Base-by-base conservation (phyloP, 2,329 filamentous ascomycete genomes). In the Fusarium mexicanum region DNA sequence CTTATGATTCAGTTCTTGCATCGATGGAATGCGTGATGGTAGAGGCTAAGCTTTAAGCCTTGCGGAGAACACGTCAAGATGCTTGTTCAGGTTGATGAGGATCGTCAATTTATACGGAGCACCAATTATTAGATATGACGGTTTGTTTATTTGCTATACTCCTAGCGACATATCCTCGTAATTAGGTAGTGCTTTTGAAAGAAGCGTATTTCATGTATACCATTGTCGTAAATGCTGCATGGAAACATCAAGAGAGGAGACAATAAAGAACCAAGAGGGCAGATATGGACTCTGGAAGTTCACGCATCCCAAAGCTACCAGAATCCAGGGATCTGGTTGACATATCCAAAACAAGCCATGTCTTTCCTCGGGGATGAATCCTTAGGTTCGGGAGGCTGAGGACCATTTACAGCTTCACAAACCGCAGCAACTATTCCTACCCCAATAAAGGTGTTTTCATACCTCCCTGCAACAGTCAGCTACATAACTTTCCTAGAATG, bases 51-150 rank as follows among this genome's bases (percentile, higher is more conserved):
- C 35, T 29, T 38, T 38, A 9, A 18, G 35, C 35, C 51, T 54
- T 29, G 20, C 10, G 10, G 18, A 22, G 24, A 17, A 12, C 5
- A 24, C 9, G 9, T 17, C 18, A n/a, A n/a, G n/a, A n/a, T n/a
- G n/a, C n/a, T n/a, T n/a, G n/a, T n/a, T n/a, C n/a, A n/a, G n/a
- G n/a, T n/a, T n/a, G n/a, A n/a, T n/a, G n/a, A n/a, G n/a, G n/a
- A n/a, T n/a, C n/a, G n/a, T n/a, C n/a, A n/a, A 16, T 16, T 35
- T 35, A 35, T 35, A 35, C 5, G 3, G 22, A 33, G 22, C 2
- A 7, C 4, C 6, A 2, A 24, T 0, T 13, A 3, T 14, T 17
- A 2, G 7, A 6, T 18, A 4, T n/a, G 3, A 2, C 3, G 0
- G 22, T 12, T n/a, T 13, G 11, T 10, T 9, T 2, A 20, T 26